Evolutionary conservation across 345 rosid genomes (phyloP).

Genomic region (Acer negundo): DNA sequence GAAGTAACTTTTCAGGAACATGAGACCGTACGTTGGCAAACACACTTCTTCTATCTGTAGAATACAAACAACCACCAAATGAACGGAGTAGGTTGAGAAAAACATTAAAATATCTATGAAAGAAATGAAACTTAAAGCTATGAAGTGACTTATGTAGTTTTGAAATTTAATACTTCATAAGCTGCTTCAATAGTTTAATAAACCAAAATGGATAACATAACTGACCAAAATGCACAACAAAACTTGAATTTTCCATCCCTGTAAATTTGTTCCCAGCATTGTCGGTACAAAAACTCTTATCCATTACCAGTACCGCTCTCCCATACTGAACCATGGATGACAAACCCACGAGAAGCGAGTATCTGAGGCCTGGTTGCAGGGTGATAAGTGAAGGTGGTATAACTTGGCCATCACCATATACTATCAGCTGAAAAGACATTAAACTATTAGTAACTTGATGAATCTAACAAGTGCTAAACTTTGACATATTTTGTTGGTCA

Average conservation of each 20-base stretch:
- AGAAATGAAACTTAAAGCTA: not conserved
- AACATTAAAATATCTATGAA: not conserved
- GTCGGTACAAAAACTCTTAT: conserved; percentile 69
- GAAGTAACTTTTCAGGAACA: conserved; percentile 71
- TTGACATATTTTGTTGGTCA: no score
- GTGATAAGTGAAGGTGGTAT: no score
- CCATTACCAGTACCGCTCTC: conserved; percentile 72
- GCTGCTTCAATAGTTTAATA: no score
- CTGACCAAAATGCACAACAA: conserved; percentile 77
- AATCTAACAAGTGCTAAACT: no score
- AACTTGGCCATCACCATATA: no score
- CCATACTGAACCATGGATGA: no score
- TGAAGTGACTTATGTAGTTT: not conserved
- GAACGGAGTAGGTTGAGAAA: conserved; percentile 12
- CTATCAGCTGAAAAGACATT: no score
- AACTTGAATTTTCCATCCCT: conserved; percentile 68
- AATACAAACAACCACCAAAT: conserved; percentile 23
- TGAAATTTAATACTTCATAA: not conserved
- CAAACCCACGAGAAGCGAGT: no score
- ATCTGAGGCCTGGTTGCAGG: no score
- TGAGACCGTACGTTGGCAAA: conserved; percentile 62
- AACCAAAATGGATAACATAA: conserved; percentile 17
- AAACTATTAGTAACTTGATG: no score
- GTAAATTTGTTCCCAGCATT: conserved; percentile 70
- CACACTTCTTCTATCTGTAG: conserved; percentile 73